phyloP scores from a whole-genome alignment of 2,329 filamentous ascomycete genomes.

The Lasiodiplodia gonubiensis region DNA sequence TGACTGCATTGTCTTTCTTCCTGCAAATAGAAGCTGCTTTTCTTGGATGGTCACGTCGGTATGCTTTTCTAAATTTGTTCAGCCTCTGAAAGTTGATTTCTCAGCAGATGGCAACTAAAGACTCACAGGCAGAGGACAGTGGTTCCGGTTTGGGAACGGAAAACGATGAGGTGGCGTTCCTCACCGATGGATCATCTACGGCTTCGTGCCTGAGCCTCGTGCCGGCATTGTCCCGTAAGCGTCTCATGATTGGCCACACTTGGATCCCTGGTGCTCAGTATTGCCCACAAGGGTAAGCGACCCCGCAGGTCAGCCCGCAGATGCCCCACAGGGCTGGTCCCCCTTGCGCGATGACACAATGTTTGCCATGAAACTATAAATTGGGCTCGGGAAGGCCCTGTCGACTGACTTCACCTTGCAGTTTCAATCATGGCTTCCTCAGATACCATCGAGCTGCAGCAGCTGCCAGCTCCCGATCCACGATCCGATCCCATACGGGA shows the following conservation, averaged over 20 bases:
- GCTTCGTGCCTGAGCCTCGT: neutral
- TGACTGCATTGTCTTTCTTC: too few relatives aligned
- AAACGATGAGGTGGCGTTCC: neutral
- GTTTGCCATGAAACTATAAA: conserved; percentile 4
- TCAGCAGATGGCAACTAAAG: neutral
- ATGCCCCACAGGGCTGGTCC: neutral
- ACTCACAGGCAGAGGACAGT: neutral
- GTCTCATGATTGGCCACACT: neutral
- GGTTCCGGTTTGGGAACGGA: neutral
- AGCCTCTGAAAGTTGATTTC: neutral
- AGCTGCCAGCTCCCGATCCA: neutral
- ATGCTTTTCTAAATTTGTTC: too few relatives aligned
- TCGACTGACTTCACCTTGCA: neutral
- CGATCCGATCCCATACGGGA: neutral
- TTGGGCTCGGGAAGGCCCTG: neutral
- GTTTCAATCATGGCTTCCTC: neutral
- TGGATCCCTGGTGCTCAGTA: neutral
- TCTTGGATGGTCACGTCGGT: too few relatives aligned
- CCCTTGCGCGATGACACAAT: neutral
- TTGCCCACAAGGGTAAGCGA: neutral
- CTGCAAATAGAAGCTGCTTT: too few relatives aligned
- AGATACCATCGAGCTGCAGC: conserved; percentile 7
- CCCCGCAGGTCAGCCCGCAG: neutral
- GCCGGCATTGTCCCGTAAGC: neutral
- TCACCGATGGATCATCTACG: neutral